These are phyloP conservation scores for Fagopyrum esculentum DNA, from an alignment of 148 eudicot genomes.

Conservation along the genomic window DNA sequence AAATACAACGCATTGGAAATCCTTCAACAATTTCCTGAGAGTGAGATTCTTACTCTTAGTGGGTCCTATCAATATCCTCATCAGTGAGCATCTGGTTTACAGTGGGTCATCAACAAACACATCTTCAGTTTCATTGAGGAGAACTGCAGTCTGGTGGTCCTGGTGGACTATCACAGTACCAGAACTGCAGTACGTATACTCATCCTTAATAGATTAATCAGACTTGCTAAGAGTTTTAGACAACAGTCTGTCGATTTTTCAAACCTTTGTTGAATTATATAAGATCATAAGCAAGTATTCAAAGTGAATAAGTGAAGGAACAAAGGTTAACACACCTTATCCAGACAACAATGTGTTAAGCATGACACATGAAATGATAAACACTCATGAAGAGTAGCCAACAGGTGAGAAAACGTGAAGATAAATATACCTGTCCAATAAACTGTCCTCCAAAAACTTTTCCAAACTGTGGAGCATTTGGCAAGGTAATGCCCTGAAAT, in stretches of 20 bases:
- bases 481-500: conserved; percentile 86
- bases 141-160: not conserved
- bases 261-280: not conserved
- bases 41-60: no score
- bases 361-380: not conserved
- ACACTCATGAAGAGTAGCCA: not conserved
- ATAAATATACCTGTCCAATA: conserved; percentile 68
- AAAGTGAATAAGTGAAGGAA: not conserved
- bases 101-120: not conserved
- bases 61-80: not conserved
- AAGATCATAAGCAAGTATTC: not conserved
- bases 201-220: not conserved
- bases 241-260: not conserved
- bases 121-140: not conserved
- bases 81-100: not conserved
- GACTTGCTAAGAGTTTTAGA: not conserved
- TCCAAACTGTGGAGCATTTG: conserved; percentile 73
- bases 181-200: not conserved
- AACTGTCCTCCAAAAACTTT: conserved; percentile 97
- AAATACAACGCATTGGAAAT: no score
- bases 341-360: not conserved
- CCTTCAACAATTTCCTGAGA: no score
- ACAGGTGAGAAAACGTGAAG: conserved; percentile 7
- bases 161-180: not conserved
- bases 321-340: not conserved